Percentiles rank a stretch among this genome's conserved stretches.
Conservation (phyloP, 176 grass and related monocot species). For the Avena insularis region DNA sequence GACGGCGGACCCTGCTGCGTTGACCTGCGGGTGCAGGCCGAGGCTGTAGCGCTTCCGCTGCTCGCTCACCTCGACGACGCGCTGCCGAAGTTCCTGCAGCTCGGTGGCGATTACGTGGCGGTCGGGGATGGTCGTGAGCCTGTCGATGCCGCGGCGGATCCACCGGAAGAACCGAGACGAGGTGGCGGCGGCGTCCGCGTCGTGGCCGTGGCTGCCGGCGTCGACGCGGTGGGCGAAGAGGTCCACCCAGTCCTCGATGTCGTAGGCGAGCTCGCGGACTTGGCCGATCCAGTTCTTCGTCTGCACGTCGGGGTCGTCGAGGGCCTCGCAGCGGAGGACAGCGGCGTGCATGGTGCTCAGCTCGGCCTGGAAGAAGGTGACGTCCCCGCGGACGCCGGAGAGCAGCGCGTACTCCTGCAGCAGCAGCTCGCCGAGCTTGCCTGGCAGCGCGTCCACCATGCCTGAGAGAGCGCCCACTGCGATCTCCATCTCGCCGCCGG, state of each 20-base stretch:
- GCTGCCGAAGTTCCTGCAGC: constrained; percentile 41
- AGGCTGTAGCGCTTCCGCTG: constrained; percentile 45
- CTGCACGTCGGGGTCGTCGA: constrained; percentile 37
- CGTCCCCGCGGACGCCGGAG: constrained; percentile 44
- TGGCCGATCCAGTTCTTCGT: constrained; percentile 19
- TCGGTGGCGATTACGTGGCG: constrained; percentile 46
- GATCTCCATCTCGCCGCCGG: constrained; percentile 44
- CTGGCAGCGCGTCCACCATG: constrained; percentile 48
- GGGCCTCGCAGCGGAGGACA: constrained; percentile 31
- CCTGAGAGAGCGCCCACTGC: constrained; percentile 47
- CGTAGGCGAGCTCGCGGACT: constrained; percentile 48
- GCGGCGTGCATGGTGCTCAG: constrained; percentile 41
- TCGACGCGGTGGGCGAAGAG: constrained; percentile 47
- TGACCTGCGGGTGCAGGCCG: not conserved
- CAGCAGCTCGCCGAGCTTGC: constrained; percentile 47
- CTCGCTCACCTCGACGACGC: constrained; percentile 36
- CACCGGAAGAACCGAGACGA: not conserved
- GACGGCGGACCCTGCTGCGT: not conserved
- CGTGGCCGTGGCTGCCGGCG: not conserved
- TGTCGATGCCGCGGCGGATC: not conserved
- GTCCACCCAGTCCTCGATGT: constrained; percentile 48
- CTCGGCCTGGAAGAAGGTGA: constrained; percentile 41
- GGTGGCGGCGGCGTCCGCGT: too few species aligned
- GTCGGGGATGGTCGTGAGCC: constrained; percentile 15
- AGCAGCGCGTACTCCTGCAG: constrained; percentile 49